Base-by-base conservation (phyloP, 257 asterid species). In the Catharanthus roseus region DNA sequence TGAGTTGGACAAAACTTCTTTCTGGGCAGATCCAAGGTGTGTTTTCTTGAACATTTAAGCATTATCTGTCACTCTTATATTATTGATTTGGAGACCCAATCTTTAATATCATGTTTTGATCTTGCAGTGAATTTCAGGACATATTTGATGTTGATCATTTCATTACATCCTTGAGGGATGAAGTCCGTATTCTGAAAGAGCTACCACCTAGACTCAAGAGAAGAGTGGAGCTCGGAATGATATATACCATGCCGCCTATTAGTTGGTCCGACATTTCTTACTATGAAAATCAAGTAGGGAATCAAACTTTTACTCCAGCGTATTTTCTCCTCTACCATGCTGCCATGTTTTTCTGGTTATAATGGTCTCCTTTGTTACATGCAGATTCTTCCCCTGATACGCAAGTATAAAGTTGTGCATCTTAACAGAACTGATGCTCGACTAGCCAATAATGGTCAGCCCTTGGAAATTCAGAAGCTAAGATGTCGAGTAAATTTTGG, bases 21-120 rank as follows among this genome's bases (percentile, higher is more conserved):
- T 93, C 68, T 93, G 99, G 99, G 90, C 89, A 66, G 99, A 93
- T 81, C 97, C 96, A 53, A 93, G 99, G 98, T 93, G 21, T 55
- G 88, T 75, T 68, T 24, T 67, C 36, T 57, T 38, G 19, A 61
- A 61, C 31, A 38, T 42, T 38, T 18, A 7, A 11, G 23, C 36
- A 7, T 33, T 50, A 6, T 15, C 39, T 58, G 6, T 69, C 38
- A 6, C 24, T 24, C 1, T n/a, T 19, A 12, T 47, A 21, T 24
- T 68, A 39, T 31, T 21, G 60, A 61, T 42, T 34, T 5, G 8
- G 19, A 62, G 16, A 5, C 29, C 13, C 15, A 62, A n/a, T 33
- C 29, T 62, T 62, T 34, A 34, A 8, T 62, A 36, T 65, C 11
- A 70, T 47, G 18, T 76, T n/a, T 36, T 47, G 26, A 39, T 77